Conservation (phyloP, 805 yeast species). For the Wickerhamomyces queroliae region DNA sequence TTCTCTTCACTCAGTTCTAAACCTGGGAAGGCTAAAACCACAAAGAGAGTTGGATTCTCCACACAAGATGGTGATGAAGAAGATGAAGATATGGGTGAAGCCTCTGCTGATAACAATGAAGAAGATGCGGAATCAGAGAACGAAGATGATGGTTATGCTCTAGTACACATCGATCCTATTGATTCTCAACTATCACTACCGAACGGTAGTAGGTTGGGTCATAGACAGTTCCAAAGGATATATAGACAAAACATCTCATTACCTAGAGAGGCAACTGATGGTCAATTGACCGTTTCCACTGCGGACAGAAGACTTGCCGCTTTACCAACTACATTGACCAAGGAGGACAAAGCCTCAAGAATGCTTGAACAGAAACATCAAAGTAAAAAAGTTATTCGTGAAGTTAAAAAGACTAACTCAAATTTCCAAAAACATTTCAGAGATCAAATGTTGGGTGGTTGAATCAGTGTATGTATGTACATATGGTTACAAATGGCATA, state of each 20-base stretch:
- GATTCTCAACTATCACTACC: slow-evolving; percentile 71
- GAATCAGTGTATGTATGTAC: not conserved
- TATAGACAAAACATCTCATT: slow-evolving; percentile 59
- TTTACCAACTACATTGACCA: slow-evolving; percentile 46
- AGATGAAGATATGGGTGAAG: slow-evolving; percentile 26
- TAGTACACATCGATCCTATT: slow-evolving; percentile 39
- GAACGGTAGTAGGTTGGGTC: slow-evolving; percentile 75
- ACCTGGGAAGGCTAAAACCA: slow-evolving; percentile 23
- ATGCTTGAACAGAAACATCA: slow-evolving; percentile 38
- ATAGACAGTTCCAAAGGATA: slow-evolving; percentile 66
- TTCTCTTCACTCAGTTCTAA: slow-evolving; percentile 58
- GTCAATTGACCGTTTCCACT: slow-evolving; percentile 69
- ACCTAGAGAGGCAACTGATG: slow-evolving; percentile 44
- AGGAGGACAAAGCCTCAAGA: slow-evolving; percentile 41
- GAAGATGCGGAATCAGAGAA: slow-evolving; percentile 11
- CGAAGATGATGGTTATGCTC: slow-evolving; percentile 25
- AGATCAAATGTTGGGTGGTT: slow-evolving; percentile 54
- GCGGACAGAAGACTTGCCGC: slow-evolving; percentile 64
- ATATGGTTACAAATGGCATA: not conserved
- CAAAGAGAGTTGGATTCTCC: slow-evolving; percentile 24
- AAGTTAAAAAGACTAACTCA: slow-evolving; percentile 49
- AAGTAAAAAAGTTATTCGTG: slow-evolving; percentile 36
- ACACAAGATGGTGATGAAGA: slow-evolving; percentile 23
- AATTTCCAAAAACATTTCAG: slow-evolving; percentile 85
- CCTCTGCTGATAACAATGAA: slow-evolving; percentile 27